Conservation (phyloP, 768 basidiomycete species). For the Serendipita sp. region DNA sequence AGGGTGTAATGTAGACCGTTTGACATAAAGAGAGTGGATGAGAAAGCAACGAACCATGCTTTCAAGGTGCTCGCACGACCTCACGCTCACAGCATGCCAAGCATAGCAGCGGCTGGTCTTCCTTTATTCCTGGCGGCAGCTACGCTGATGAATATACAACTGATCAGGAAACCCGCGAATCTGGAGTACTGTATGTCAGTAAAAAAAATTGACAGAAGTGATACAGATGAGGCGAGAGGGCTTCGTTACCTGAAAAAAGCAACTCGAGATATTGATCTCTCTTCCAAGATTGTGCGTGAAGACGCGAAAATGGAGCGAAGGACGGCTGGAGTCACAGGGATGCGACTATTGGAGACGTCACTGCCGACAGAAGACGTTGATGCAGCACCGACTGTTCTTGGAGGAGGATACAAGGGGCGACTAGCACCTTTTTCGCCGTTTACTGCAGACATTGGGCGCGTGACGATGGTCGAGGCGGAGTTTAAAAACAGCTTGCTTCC, state of each 20-base stretch:
- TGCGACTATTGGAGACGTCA: slow-evolving; percentile 17
- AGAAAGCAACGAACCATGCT: no score
- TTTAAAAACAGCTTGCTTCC: neutral
- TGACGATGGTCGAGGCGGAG: neutral
- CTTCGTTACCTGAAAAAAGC: slow-evolving; percentile 64
- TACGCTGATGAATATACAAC: slow-evolving; percentile 65
- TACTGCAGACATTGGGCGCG: neutral
- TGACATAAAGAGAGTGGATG: neutral
- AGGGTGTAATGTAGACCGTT: neutral
- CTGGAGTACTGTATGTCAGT: slow-evolving; percentile 22
- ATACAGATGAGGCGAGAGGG: slow-evolving; percentile 1
- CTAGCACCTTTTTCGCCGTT: neutral
- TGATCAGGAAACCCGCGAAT: slow-evolving; percentile 69
- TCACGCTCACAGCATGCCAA: neutral
- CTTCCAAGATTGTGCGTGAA: slow-evolving; percentile 65
- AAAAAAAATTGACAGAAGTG: neutral
- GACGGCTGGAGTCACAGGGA: slow-evolving; percentile 72
- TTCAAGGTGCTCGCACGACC: no score
- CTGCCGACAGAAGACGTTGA: neutral
- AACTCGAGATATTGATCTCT: slow-evolving; percentile 67
- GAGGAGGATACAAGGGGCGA: neutral
- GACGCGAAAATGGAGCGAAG: slow-evolving; percentile 76
- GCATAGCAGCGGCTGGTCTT: slow-evolving; percentile 14
- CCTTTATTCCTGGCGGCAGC: slow-evolving; percentile 57
- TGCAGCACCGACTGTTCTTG: neutral